A percentile compares a stretch with the other conserved stretches of the same genome.
Evolutionary conservation across 805 yeast genomes (phyloP).

Genomic region (Pichia nakasei): DNA sequence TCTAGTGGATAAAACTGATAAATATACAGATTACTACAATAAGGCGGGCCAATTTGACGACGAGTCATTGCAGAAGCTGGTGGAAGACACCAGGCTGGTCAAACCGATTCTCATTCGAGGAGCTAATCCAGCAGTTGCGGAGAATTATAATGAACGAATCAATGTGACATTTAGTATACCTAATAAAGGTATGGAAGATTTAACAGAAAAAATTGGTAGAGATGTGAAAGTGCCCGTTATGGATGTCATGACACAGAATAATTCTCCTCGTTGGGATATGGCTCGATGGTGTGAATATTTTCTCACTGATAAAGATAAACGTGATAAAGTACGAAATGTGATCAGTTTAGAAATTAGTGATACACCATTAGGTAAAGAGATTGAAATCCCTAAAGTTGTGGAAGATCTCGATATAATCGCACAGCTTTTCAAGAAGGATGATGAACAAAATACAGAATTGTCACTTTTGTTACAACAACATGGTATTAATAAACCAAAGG

Average conservation of each 20-base stretch:
- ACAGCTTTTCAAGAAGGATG: constrained; percentile 36
- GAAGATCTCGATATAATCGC: constrained; percentile 59
- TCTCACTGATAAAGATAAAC: constrained; percentile 29
- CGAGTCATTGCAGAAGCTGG: constrained; percentile 15
- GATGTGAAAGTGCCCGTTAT: constrained; percentile 67
- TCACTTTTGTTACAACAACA: neutral
- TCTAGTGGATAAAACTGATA: constrained; percentile 19
- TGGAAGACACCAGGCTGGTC: constrained; percentile 21
- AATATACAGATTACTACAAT: constrained; percentile 2
- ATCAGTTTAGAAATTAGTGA: constrained; percentile 72
- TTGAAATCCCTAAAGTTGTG: constrained; percentile 61
- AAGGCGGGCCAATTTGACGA: constrained; percentile 20
- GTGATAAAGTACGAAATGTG: constrained; percentile 70
- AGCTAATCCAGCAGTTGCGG: constrained; percentile 15
- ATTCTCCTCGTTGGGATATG: constrained; percentile 59
- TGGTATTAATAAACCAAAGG: constrained; percentile 38
- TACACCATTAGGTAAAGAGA: constrained; percentile 36
- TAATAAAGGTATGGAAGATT: constrained; percentile 43
- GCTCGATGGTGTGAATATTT: constrained; percentile 71
- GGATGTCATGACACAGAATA: constrained; percentile 80
- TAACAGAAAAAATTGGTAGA: constrained; percentile 53
- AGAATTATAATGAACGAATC: constrained; percentile 9
- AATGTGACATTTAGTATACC: constrained; percentile 34
- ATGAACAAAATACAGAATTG: constrained; percentile 3
- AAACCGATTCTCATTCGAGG: constrained; percentile 26